Evolutionary conservation across 306 rosid genomes (phyloP).

Genomic region (Datisca glomerata): DNA sequence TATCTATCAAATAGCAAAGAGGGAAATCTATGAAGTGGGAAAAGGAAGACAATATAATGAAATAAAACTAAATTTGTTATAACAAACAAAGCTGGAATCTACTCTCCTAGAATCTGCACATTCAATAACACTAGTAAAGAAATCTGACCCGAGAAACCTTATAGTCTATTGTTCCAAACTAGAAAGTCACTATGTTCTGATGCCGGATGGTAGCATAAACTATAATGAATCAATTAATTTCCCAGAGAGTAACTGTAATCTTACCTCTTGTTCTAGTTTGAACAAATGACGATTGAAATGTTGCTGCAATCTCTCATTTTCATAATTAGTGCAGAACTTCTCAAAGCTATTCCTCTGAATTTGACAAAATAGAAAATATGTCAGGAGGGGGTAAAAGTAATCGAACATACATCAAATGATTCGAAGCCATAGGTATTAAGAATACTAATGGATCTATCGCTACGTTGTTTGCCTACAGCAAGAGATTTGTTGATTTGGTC

Average conservation of each 20-base stretch:
- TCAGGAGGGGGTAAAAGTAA: slow-evolving; percentile 5
- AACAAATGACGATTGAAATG: slow-evolving; percentile 98
- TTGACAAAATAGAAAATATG: slow-evolving; percentile 6
- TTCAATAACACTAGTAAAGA: slow-evolving; percentile 4
- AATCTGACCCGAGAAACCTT: no score
- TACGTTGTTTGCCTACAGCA: slow-evolving; percentile 89
- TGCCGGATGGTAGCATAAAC: background rate
- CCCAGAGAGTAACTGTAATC: slow-evolving; percentile 4
- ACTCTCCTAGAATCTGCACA: no score
- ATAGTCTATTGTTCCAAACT: no score
- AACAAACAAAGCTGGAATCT: no score
- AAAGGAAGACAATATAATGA: no score
- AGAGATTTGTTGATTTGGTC: slow-evolving; percentile 97
- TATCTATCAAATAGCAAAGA: background rate
- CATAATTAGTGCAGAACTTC: slow-evolving; percentile 98
- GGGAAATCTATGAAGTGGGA: background rate
- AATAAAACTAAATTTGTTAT: no score
- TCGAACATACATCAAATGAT: slow-evolving; percentile 78
- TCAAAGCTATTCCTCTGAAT: slow-evolving; percentile 94
- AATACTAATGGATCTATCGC: slow-evolving; percentile 97
- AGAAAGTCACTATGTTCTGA: no score
- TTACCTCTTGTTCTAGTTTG: slow-evolving; percentile 98
- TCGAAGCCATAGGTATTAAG: slow-evolving; percentile 98
- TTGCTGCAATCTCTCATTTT: slow-evolving; percentile 93
- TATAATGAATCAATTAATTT: background rate